Evolutionary conservation across 192 early-diverging fungal genomes (phyloP), one percentile per base, ranked within the genome.

Genomic region (Mortierella antarctica): DNA sequence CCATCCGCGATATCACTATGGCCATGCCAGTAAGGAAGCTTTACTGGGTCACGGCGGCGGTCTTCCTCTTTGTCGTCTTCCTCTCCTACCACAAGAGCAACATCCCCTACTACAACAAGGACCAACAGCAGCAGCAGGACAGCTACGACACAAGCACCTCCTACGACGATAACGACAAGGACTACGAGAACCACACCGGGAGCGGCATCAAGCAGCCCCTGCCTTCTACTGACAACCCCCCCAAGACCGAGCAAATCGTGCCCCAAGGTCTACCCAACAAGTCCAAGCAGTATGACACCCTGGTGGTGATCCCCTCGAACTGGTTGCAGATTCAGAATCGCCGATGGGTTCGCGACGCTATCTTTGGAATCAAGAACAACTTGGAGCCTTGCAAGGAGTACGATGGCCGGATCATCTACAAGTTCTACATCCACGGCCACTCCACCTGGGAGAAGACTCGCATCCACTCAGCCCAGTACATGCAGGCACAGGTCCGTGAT

Each of bases 331-430:
- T 84, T 0, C 72, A 66, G 23, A 79, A 85, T 20, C 83, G 89
- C 21, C 71, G 69, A 39, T 77, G 87, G 74, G 82, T 90, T 21
- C 86, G 89, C 18, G 74, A 87, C 61, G 74, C 71, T 7, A 67
- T 87, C 52, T 90, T 90, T 83, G 89, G 89, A 11, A 83, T 88
- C 50, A 57, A 69, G 21, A 69, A 90, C 65, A 90, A 87, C 64
- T 51, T 88, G 10, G 62, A 82, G 49, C 89, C 87, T 6, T 90
- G 87, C 63, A 88, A 85, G 65, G 61, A 67, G 12, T 52, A 78
- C 50, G 74, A 86, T 48, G 69, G 73, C 39, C 67, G 67, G 17
- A 79, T 86, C 31, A 82, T 81, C 57, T 85, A 88, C 66, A 80
- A 81, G 18, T 86, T 88, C 51, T 86, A 84, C 66, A 62, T 87